Conservation (phyloP, 352 stramenopile genomes). For the Phytophthora aleatoria region DNA sequence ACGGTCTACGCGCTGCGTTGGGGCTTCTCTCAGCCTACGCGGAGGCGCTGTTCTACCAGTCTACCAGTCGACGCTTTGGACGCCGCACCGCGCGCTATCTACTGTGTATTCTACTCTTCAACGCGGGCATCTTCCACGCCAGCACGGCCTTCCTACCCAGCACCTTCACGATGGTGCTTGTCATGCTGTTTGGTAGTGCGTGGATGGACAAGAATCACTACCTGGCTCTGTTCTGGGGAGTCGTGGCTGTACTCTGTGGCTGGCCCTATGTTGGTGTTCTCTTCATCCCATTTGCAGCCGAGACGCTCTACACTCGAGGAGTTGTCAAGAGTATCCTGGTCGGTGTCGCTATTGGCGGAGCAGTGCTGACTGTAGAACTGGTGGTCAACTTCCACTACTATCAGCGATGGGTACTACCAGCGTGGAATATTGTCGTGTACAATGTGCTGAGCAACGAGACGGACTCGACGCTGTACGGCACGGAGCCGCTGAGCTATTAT, state of each 20-base stretch:
- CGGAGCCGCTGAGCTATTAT: conserved; percentile 96
- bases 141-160: conserved; percentile 93
- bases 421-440: conserved; percentile 96
- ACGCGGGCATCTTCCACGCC: conserved; percentile 93
- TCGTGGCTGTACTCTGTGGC: conserved; percentile 93
- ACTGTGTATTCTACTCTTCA: conserved; percentile 81
- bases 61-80: conserved; percentile 67
- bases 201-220: conserved; percentile 85
- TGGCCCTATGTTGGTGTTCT: conserved; percentile 98
- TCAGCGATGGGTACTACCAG: conserved; percentile 76
- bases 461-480: conserved; percentile 98
- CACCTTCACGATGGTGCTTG: conserved; percentile 86
- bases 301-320: conserved; percentile 64
- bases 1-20: conserved; percentile 85
- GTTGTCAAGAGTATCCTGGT: conserved; percentile 55
- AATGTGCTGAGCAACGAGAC: conserved; percentile 91
- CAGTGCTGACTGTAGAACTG: conserved; percentile 83
- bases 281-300: conserved; percentile 94
- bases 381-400: conserved; percentile 85
- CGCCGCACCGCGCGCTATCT: conserved; percentile 64
- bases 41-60: conserved; percentile 88
- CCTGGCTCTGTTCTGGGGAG: conserved; percentile 80
- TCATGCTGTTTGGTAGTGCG: conserved; percentile 75
- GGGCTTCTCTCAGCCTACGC: conserved; percentile 76
- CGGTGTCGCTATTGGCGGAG: conserved; percentile 63